Conservation (phyloP, 768 basidiomycete genomes). For the Rhizopogon roseolus region DNA sequence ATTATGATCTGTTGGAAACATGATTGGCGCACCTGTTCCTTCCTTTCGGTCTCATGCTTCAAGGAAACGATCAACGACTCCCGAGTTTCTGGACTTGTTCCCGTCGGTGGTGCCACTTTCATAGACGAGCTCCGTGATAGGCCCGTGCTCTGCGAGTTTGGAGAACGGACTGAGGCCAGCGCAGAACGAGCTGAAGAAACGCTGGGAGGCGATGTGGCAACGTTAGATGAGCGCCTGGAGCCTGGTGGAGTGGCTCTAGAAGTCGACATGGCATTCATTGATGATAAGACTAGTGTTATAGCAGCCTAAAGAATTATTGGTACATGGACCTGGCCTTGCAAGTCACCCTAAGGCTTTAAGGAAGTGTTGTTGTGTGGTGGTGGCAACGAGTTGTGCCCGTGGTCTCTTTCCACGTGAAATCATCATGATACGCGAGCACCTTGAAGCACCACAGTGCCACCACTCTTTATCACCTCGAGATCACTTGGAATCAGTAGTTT, state of each 20-base stretch:
- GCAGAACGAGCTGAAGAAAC: conserved; percentile 60
- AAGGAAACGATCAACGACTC: conserved; percentile 59
- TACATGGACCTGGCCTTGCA: conserved; percentile 5
- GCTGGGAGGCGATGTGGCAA: conserved; percentile 40
- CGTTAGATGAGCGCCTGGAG: conserved; percentile 40
- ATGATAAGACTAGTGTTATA: conserved; percentile 3
- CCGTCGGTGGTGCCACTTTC: conserved; percentile 38
- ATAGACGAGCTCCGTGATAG: conserved; percentile 46
- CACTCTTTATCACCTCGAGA: too few species aligned
- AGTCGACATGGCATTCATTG: conserved; percentile 38
- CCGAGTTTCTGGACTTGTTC: conserved; percentile 40
- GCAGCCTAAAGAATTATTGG: not conserved
- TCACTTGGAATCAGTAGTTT: not conserved
- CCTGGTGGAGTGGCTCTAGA: conserved; percentile 41
- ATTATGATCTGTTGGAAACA: conserved; percentile 4
- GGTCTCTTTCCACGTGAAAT: not conserved
- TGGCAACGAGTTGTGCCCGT: too few species aligned
- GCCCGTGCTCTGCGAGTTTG: conserved; percentile 41
- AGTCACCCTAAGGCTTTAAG: not conserved
- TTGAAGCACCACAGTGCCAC: too few species aligned
- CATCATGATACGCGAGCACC: too few species aligned
- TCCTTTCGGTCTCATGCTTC: conserved; percentile 75
- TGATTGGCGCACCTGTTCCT: conserved; percentile 58
- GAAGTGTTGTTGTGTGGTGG: not conserved
- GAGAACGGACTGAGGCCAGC: conserved; percentile 45